Base-by-base conservation (phyloP, 371 early-diverging fungal genomes). In the Actinomortierella wolfii region DNA sequence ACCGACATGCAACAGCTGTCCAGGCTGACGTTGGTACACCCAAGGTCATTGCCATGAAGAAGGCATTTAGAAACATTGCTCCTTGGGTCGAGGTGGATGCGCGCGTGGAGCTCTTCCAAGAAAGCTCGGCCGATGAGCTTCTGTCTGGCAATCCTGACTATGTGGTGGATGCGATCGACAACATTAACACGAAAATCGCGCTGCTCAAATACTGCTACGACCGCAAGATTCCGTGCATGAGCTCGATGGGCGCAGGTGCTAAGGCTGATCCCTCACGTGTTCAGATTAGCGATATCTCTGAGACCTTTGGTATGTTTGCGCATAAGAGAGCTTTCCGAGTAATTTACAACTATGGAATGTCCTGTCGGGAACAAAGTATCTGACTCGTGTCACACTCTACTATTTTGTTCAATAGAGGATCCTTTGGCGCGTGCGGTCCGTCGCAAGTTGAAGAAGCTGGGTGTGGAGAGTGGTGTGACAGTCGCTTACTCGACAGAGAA, bases 401-500 rank as follows among this genome's bases (percentile, higher is more conserved):
- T 41, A 2, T 47, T 26, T 39, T 49, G n/a, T n/a, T n/a, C 29
- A 14, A 34, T 64, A 91, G 97, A 97, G 89, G 96, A 96, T 79
- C 95, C 94, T 0, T 80, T 97, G 58, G 95, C 97, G 17, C 83
- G 96, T 40, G 80, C 91, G 0, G 95, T 95, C 17, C 80, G 97
- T 46, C 81, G 85, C 51, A 81, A 81, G 44, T 79, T 97, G 44
- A 88, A 89, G 62, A 76, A 84, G 62, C 61, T 79, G 47, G 90
- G 90, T 6, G 86, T 97, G 34, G 83, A 87, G 11, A 68, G 76
- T 39, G 94, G 93, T 6, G 82, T 96, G 1, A 78, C 92, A 15
- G 97, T 96, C 1, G 95, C 94, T 25, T 97, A 96, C 73, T 95
- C 95, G 13, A 90, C 93, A 5, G 97, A 97, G 62, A 94, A 94